A percentile compares a stretch with the other conserved stretches of the same genome.
phyloP scores from a whole-genome alignment of 345 rosid species.

The Eucalyptus guilfoylei region DNA sequence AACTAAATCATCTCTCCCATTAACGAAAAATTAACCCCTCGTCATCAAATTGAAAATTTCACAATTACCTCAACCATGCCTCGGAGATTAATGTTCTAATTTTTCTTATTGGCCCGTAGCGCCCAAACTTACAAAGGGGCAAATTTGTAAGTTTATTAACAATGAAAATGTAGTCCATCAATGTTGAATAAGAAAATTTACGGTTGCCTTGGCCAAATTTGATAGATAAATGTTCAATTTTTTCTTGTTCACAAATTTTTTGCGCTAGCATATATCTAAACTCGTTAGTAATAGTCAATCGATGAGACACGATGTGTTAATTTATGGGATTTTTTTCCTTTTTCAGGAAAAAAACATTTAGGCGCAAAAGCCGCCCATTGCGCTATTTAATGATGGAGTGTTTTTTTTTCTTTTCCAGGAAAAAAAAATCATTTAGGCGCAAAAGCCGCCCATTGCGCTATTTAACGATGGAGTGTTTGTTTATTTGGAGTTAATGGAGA shows the following conservation, averaged over 20 bases:
- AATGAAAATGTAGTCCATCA: neutral
- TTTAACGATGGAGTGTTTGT: neutral
- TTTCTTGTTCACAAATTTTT: neutral
- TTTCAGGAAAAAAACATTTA: neutral
- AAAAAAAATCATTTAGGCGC: neutral
- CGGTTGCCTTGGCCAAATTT: neutral
- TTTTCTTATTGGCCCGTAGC: neutral
- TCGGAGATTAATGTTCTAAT: neutral
- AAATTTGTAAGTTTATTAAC: neutral
- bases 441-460: neutral
- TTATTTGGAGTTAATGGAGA: neutral
- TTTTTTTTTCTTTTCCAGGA: neutral
- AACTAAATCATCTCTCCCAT: neutral
- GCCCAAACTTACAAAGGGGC: neutral
- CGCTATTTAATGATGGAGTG: neutral
- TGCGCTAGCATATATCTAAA: neutral
- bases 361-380: neutral
- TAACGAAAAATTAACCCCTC: neutral
- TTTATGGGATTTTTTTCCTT: neutral
- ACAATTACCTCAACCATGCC: neutral
- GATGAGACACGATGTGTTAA: neutral
- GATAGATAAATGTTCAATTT: neutral
- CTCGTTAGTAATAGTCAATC: neutral
- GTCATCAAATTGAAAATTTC: neutral
- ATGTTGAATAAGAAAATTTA: neutral